Percentiles rank a stretch among this genome's conserved stretches.
phyloP scores from a whole-genome alignment of 352 stramenopile genomes.

The Porosira glacialis region DNA sequence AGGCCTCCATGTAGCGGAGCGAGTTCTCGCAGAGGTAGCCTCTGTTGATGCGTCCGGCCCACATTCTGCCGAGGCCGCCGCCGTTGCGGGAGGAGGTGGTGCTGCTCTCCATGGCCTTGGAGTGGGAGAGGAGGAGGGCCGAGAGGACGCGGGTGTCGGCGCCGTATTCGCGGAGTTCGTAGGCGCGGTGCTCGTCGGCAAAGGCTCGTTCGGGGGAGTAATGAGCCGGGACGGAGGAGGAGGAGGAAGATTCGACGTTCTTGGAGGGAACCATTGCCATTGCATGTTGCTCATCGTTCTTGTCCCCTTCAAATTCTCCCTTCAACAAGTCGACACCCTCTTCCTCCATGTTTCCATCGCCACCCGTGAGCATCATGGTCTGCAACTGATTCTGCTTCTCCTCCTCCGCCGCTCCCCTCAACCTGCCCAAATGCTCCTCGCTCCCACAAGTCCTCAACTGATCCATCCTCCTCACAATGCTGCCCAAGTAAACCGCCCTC shows the following conservation, averaged over 20 bases:
- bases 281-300: too few species aligned
- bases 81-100: too few species aligned
- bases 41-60: slow-evolving; percentile 66
- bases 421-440: slow-evolving; percentile 58
- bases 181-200: slow-evolving; percentile 47
- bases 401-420: slow-evolving; percentile 50
- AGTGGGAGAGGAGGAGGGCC: slow-evolving; percentile 66
- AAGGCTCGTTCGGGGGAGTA: slow-evolving; percentile 42
- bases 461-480: slow-evolving; percentile 70
- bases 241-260: too few species aligned
- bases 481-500: slow-evolving; percentile 74
- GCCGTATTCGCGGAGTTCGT: slow-evolving; percentile 70
- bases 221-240: slow-evolving; percentile 16
- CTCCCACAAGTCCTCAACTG: slow-evolving; percentile 73
- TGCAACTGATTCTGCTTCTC: too few species aligned
- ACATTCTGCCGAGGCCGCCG: slow-evolving; percentile 71
- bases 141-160: slow-evolving; percentile 66
- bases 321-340: too few species aligned
- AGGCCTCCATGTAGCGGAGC: slow-evolving; percentile 61
- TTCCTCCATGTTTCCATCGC: too few species aligned
- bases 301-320: too few species aligned
- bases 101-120: slow-evolving; percentile 66
- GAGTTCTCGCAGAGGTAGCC: slow-evolving; percentile 77
- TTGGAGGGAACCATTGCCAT: too few species aligned
- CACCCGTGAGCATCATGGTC: too few species aligned